Evolutionary conservation across 1,284 basidiomycete genomes (phyloP), one percentile per base, ranked within the genome.

Genomic region (Fomes fomentarius): DNA sequence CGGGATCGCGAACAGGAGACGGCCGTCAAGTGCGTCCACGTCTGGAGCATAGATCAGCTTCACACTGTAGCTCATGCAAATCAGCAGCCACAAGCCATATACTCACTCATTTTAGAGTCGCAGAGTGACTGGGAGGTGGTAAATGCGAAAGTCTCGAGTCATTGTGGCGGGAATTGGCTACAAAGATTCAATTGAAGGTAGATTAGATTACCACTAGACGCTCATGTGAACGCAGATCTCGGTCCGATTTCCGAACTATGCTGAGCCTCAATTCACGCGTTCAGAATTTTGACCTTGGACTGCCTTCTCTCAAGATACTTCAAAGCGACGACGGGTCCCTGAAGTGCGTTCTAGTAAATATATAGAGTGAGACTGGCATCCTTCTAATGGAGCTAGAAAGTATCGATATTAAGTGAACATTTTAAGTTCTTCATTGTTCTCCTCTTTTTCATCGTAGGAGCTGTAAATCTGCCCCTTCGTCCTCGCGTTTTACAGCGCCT

Each of bases 1-100:
- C 1, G 96, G 96, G 64, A 99, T 93, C 6, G 96, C 96, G 67
- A 99, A 96, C 30, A 99, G 78, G 54, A 98, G 69, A 44, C 96
- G 85, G 43, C 85, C 87, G 54, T 83, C 74, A 49, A 89, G 75
- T 38, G 77, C 77, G 50, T 82, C 82, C 12, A 61, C 63, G 58
- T 73, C 73, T 74, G 46, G 0, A 8, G 3, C 17, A 7, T 10
- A n/a, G 1, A 31, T 60, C 15, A 60, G 52, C 1, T 28, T 25
- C 9, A 38, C 25, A 17, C 6, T 0, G 15, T 21, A 24, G n/a
- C n/a, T n/a, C n/a, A n/a, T n/a, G n/a, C n/a, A n/a, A n/a, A n/a
- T n/a, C n/a, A n/a, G n/a, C n/a, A n/a, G n/a, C n/a, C n/a, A n/a
- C n/a, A 4, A 15, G 15, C 5, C 12, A 25, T 1, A 0, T 25